A percentile compares a stretch with the other conserved stretches of the same genome.
phyloP scores from a whole-genome alignment of 164 flowering plant species.

The Magnolia sinica region DNA sequence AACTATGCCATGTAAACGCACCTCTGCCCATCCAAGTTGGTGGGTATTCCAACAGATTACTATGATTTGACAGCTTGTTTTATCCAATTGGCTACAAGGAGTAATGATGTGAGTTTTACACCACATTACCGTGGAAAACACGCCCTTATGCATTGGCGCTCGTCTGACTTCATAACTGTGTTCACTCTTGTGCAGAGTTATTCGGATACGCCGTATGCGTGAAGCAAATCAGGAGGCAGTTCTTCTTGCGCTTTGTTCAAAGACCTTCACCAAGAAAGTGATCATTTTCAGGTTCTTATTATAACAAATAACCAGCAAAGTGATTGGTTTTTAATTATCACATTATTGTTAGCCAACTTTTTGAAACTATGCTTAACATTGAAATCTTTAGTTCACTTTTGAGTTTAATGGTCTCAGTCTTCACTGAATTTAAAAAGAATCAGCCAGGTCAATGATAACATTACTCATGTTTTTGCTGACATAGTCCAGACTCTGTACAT shows the following conservation, averaged over 20 bases:
- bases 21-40: no score
- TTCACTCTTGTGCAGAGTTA: conserved; percentile 50
- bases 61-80: no score
- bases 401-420: background rate
- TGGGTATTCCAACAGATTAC: no score
- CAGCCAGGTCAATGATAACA: background rate
- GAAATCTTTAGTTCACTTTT: background rate
- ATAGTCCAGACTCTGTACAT: background rate
- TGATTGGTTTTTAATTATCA: background rate
- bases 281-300: conserved; percentile 78
- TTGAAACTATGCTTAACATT: background rate
- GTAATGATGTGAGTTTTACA: no score
- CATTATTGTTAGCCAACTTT: background rate
- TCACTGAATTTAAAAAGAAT: background rate
- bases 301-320: background rate
- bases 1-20: no score
- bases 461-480: background rate
- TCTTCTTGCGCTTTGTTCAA: conserved; percentile 86
- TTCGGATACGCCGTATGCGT: conserved; percentile 77
- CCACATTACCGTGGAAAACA: no score
- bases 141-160: background rate
- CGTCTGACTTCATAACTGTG: background rate
- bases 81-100: no score
- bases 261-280: conserved; percentile 78
- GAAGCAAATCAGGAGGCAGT: conserved; percentile 94